Conservation (phyloP, 2,329 filamentous ascomycete species). For the Trichoderma asperellum region DNA sequence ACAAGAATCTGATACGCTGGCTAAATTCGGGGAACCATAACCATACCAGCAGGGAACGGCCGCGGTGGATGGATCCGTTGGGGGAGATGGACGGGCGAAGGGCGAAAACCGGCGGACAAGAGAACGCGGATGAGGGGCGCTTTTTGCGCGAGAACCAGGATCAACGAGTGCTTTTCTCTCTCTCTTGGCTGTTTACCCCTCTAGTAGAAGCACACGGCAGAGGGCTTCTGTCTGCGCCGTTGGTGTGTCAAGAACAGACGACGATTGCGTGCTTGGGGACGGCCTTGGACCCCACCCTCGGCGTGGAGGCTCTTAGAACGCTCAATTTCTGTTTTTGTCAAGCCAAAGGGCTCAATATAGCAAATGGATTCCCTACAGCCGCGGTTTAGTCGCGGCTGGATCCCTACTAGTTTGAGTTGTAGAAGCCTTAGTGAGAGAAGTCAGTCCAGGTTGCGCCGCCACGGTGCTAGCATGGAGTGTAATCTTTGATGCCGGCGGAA, state of each 20-base stretch:
- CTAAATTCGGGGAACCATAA: background rate
- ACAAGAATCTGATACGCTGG: background rate
- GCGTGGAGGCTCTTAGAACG: background rate
- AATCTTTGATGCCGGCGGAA: background rate
- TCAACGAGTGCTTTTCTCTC: background rate
- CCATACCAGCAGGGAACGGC: background rate
- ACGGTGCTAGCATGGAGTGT: slow-evolving; percentile 6
- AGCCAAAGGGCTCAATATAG: background rate
- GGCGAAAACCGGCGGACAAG: background rate
- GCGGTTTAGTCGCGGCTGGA: background rate
- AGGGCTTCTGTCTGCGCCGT: background rate
- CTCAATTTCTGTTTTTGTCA: background rate
- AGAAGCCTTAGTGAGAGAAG: background rate
- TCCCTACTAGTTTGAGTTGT: background rate
- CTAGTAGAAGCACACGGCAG: background rate
- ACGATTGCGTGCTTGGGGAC: slow-evolving; percentile 26
- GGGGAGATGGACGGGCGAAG: background rate
- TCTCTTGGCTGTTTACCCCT: slow-evolving; percentile 4
- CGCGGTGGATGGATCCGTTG: background rate
- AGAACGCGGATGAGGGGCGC: slow-evolving; percentile 2
- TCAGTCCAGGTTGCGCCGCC: background rate
- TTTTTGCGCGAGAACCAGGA: background rate
- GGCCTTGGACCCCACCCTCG: slow-evolving; percentile 21
- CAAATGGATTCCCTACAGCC: background rate
- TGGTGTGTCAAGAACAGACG: background rate